Base-by-base conservation (phyloP, 805 yeast genomes). In the Clavispora santaluciae region DNA sequence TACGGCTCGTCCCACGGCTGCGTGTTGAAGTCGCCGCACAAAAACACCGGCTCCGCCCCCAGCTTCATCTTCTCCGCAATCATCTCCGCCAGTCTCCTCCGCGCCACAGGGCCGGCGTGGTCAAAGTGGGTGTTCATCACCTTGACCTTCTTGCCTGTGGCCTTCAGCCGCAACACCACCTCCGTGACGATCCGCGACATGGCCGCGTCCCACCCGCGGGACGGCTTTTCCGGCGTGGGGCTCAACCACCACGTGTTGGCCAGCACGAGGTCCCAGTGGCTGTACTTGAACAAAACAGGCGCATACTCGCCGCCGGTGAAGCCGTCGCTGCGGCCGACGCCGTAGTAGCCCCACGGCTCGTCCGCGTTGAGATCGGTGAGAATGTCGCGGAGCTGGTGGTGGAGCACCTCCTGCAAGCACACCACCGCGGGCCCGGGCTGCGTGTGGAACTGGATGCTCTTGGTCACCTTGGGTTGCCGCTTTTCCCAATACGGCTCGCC, bases 401-500 rank as follows among this genome's bases (percentile, higher is more conserved):
- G 59, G 37, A 65, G 55, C 15, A 64, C 70, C 42, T 67, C 72
- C 47, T 67, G 72, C 21, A 67, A 50, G 55, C 73, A 42, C 55
- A 54, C 76, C 11, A 76, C 62, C 6, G 70, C 56, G 11, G 66
- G 23, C 50, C 54, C 36, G 42, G 44, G 1, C 4, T 48, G 53
- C 16, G 67, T 62, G 44, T 68, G 57, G 55, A 68, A 68, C 42
- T 58, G 56, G 30, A 78, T 75, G 12, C 72, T 63, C 24, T 64
- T 53, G 12, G 62, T 55, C 6, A 76, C 59, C 6, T 61, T 64
- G 2, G 46, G 49, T 44, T 63, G 63, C 24, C 83, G 64, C 13
- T 49, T 57, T 4, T 44, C 43, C 83, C 83, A 78, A 1, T 65
- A 64, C 39, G 52, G 49, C 51, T 78, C 83, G 12, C 66, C 67